Percentiles rank a stretch among this genome's conserved stretches.
These are phyloP conservation scores for Carex myosuroides DNA, from an alignment of 176 grass and related monocot genomes.

Conservation along the genomic window DNA sequence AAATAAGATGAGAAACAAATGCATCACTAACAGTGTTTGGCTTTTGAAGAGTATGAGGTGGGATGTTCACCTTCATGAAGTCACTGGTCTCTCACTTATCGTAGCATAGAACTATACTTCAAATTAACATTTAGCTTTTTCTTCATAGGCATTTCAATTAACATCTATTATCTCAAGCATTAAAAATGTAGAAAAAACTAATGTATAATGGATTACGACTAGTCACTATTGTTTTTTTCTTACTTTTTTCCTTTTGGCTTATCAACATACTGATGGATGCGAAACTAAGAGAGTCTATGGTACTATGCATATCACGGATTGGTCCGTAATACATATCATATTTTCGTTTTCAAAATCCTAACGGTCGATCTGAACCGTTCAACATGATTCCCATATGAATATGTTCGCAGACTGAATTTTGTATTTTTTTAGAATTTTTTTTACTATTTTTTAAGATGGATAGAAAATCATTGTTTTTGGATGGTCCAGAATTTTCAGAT, in stretches of 20 bases:
- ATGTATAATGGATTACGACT: not conserved
- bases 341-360: too few relatives aligned
- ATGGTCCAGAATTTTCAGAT: too few relatives aligned
- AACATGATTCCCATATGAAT: too few relatives aligned
- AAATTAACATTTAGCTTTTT: not conserved
- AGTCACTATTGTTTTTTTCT: not conserved
- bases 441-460: too few relatives aligned
- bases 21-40: not conserved
- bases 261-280: not conserved
- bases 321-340: too few relatives aligned
- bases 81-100: not conserved
- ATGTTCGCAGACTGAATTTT: too few relatives aligned
- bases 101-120: not conserved
- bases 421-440: too few relatives aligned
- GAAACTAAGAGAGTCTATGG: too few relatives aligned
- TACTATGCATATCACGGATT: too few relatives aligned
- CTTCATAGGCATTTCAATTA: not conserved
- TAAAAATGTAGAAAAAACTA: not conserved
- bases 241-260: not conserved
- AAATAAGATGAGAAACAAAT: not conserved
- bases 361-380: too few relatives aligned
- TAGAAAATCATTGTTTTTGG: too few relatives aligned
- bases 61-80: not conserved
- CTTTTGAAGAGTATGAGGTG: conserved; percentile 18
- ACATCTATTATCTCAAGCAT: not conserved